These are phyloP conservation scores for Volutella citrinella DNA, from an alignment of 2,329 filamentous ascomycete genomes.

Conservation along the genomic window DNA sequence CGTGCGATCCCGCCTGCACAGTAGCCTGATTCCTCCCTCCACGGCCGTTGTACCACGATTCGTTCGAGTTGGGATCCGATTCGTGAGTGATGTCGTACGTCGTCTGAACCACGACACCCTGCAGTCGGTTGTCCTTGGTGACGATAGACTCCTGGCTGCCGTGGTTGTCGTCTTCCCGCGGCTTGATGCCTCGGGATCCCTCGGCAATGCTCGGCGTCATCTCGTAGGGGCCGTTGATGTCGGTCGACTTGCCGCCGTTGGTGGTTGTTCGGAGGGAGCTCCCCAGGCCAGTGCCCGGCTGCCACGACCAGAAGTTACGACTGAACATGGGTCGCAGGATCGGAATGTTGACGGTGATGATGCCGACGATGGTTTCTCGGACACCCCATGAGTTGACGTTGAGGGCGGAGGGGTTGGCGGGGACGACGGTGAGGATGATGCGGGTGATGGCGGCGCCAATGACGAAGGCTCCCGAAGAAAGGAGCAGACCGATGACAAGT, in stretches of 20 bases:
- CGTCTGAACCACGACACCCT: slow-evolving; percentile 11
- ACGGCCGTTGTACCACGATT: slow-evolving; percentile 8
- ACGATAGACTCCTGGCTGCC: slow-evolving; percentile 18
- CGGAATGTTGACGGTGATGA: slow-evolving; percentile 34
- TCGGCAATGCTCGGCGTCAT: slow-evolving; percentile 12
- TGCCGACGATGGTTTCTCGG: slow-evolving; percentile 33
- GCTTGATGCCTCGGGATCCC: background rate
- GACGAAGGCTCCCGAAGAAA: slow-evolving; percentile 25
- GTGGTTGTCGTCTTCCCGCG: background rate
- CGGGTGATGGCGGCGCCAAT: slow-evolving; percentile 24
- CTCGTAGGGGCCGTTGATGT: slow-evolving; percentile 12
- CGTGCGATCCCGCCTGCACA: slow-evolving; percentile 5
- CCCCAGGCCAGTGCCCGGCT: background rate
- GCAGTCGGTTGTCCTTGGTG: background rate
- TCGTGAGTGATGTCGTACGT: slow-evolving; percentile 14
- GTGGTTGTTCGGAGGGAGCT: slow-evolving; percentile 6
- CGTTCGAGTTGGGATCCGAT: background rate
- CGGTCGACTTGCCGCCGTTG: slow-evolving; percentile 6
- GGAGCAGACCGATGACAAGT: slow-evolving; percentile 22
- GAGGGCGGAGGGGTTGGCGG: slow-evolving; percentile 18
- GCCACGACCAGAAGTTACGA: slow-evolving; percentile 8
- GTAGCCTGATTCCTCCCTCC: slow-evolving; percentile 9
- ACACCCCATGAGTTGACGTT: slow-evolving; percentile 26
- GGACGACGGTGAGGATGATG: slow-evolving; percentile 16
- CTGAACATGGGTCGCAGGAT: slow-evolving; percentile 15